Conservation (phyloP, 306 rosid species). For the Cucumis melo region DNA sequence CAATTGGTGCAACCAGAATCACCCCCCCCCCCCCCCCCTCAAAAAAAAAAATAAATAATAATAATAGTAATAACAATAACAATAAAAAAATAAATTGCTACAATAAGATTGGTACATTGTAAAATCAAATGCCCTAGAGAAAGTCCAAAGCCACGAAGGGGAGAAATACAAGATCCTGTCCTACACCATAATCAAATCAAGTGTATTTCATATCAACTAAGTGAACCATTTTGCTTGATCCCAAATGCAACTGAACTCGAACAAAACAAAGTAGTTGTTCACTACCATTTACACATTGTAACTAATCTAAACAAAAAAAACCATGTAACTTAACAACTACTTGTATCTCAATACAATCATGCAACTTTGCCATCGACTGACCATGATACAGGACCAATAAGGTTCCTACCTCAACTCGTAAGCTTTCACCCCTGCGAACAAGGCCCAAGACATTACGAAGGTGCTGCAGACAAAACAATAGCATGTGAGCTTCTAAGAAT, state of each 20-base stretch:
- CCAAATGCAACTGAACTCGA: neutral
- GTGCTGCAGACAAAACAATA: conserved; percentile 31
- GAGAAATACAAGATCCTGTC: neutral
- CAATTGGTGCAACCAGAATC: no score
- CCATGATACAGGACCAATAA: conserved; percentile 2
- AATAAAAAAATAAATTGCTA: neutral
- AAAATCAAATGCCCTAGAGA: neutral
- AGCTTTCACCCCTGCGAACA: conserved; percentile 73
- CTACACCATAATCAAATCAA: neutral
- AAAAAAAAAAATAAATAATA: no score
- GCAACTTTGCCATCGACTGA: conserved; percentile 3
- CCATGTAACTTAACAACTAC: neutral
- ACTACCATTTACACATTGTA: neutral
- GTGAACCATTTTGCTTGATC: neutral
- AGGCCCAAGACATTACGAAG: conserved; percentile 85
- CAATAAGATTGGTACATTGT: neutral
- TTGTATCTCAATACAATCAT: conserved; percentile 1
- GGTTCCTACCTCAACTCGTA: conserved; percentile 78
- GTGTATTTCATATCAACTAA: neutral
- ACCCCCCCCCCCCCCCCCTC: neutral
- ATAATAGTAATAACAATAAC: no score
- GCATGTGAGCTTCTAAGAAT: conserved; percentile 11
- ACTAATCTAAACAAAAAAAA: neutral
- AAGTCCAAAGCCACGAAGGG: neutral
- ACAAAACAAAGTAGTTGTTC: neutral